These are phyloP conservation scores for Scheffersomyces quercinus DNA, from an alignment of 1,139 yeast species.

Conservation along the genomic window DNA sequence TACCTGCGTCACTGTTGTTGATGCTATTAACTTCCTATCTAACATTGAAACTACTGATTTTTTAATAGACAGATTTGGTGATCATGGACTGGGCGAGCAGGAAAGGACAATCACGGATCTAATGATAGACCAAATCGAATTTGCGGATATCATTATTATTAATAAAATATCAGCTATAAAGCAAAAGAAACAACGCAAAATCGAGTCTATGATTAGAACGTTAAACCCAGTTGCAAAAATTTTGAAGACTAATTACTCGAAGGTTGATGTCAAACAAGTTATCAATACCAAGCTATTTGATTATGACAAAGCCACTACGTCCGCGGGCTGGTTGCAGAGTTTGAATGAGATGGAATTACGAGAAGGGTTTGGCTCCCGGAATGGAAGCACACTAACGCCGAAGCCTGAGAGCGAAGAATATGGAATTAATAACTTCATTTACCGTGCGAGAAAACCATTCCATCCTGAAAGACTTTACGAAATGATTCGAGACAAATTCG, in stretches of 20 bases:
- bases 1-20: constrained; percentile 49
- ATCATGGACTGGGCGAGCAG: constrained; percentile 36
- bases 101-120: constrained; percentile 47
- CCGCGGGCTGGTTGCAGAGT: constrained; percentile 51
- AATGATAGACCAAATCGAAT: constrained; percentile 48
- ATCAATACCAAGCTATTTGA: constrained; percentile 35
- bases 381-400: constrained; percentile 19
- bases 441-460: constrained; percentile 39
- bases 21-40: constrained; percentile 37
- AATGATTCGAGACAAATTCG: constrained; percentile 35
- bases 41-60: constrained; percentile 46
- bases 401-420: constrained; percentile 38
- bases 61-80: constrained; percentile 39
- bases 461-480: constrained; percentile 44
- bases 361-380: constrained; percentile 32
- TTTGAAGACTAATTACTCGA: constrained; percentile 33
- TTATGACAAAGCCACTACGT: constrained; percentile 40
- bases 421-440: constrained; percentile 44
- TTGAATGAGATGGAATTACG: constrained; percentile 39
- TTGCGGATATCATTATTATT: constrained; percentile 42
- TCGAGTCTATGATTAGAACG: constrained; percentile 27
- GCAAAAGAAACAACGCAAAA: constrained; percentile 22
- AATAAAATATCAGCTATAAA: constrained; percentile 34
- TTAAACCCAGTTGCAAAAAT: constrained; percentile 45
- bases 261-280: constrained; percentile 33